These are phyloP conservation scores for Cercis canadensis DNA, from an alignment of 306 rosid genomes.

Conservation along the genomic window DNA sequence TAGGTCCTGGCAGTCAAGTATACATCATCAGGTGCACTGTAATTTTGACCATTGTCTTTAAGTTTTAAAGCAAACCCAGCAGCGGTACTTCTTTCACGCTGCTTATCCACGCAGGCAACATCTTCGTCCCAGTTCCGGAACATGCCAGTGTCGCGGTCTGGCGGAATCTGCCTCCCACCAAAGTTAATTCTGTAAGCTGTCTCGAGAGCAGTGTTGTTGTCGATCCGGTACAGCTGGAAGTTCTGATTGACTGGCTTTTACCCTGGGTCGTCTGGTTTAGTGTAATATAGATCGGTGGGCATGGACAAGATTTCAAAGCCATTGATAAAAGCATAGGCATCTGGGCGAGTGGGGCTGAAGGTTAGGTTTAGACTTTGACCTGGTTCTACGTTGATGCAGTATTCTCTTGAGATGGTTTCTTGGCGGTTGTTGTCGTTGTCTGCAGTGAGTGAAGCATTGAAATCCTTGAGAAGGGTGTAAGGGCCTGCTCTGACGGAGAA, in stretches of 20 bases:
- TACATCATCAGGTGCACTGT: neutral
- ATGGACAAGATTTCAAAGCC: constrained; percentile 59
- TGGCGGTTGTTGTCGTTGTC: neutral
- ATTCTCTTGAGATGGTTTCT: constrained; percentile 7
- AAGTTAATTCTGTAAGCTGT: neutral
- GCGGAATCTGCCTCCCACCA: neutral
- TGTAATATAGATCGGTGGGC: constrained; percentile 49
- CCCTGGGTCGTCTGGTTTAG: neutral
- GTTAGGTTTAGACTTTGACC: constrained; percentile 31
- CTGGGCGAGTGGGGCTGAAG: constrained; percentile 30
- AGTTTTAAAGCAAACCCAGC: neutral
- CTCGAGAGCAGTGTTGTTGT: neutral
- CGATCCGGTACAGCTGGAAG: neutral
- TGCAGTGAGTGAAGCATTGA: constrained; percentile 31
- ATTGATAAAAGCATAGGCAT: constrained; percentile 47
- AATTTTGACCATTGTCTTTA: neutral
- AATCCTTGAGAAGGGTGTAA: constrained; percentile 42
- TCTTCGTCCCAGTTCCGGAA: neutral
- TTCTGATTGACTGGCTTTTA: too few relatives aligned
- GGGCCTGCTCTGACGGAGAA: constrained; percentile 45
- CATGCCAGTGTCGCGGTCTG: neutral
- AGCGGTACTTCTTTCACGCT: neutral
- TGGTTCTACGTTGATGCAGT: constrained; percentile 15
- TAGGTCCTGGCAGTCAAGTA: neutral
- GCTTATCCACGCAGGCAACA: neutral